Conservation (phyloP, 2,329 filamentous ascomycete species). For the Aspergillus sp. region DNA sequence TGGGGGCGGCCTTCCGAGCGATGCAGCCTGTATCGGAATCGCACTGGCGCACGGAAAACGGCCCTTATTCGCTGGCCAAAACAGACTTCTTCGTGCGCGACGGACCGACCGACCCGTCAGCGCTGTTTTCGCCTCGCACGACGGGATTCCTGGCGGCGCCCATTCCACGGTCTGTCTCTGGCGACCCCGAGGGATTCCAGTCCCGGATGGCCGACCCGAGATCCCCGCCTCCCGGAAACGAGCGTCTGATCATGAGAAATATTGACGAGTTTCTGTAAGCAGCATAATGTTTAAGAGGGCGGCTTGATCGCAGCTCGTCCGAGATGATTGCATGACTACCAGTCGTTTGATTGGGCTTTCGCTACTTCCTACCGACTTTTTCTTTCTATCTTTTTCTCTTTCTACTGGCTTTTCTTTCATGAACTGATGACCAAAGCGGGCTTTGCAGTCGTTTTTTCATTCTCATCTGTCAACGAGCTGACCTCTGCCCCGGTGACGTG, state of each 20-base stretch:
- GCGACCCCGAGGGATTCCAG: conserved; percentile 17
- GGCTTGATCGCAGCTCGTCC: conserved; percentile 8
- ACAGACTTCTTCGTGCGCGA: conserved; percentile 40
- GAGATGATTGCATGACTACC: conserved; percentile 30
- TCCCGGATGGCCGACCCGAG: conserved; percentile 33
- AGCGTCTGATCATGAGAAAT: conserved; percentile 43
- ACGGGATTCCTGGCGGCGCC: conserved; percentile 42
- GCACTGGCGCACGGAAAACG: conserved; percentile 20
- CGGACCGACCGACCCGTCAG: conserved; percentile 31
- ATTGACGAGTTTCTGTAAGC: conserved; percentile 45
- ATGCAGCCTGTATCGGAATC: conserved; percentile 18
- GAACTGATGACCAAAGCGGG: conserved; percentile 42
- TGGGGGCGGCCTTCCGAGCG: conserved; percentile 10
- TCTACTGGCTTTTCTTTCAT: conserved; percentile 23
- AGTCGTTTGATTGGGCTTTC: conserved; percentile 10
- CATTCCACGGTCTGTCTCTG: conserved; percentile 33
- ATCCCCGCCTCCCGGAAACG: conserved; percentile 38
- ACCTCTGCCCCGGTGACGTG: conserved; percentile 12
- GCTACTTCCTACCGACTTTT: conserved; percentile 8
- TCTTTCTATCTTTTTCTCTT: conserved; percentile 13
- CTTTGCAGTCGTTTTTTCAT: conserved; percentile 32
- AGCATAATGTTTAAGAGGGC: conserved; percentile 9
- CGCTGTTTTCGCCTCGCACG: conserved; percentile 45
- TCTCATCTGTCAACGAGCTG: conserved; percentile 8
- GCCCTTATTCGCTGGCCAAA: conserved; percentile 28